Conservation (phyloP, 2,329 filamentous ascomycete genomes). For the Diaporthe vaccinii region DNA sequence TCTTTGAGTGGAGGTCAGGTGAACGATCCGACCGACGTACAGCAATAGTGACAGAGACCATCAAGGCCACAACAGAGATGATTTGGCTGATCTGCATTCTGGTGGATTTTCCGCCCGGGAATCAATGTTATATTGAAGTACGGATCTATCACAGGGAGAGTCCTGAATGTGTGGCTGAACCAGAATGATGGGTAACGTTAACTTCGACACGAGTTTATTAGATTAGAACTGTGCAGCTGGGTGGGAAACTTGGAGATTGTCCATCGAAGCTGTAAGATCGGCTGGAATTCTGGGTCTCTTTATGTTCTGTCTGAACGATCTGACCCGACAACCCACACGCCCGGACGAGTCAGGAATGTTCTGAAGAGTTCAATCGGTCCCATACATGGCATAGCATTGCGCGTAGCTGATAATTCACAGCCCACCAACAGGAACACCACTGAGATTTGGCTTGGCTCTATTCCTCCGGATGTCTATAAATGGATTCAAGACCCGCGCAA, state of each 20-base stretch:
- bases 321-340: neutral
- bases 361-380: neutral
- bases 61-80: neutral
- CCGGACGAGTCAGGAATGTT: neutral
- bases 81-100: constrained; percentile 15
- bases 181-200: neutral
- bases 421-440: neutral
- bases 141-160: neutral
- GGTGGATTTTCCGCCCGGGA: neutral
- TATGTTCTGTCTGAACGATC: neutral
- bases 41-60: constrained; percentile 10
- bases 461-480: neutral
- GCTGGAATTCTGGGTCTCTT: neutral
- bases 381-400: neutral
- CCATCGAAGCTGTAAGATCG: neutral
- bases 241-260: neutral
- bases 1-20: neutral
- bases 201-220: neutral
- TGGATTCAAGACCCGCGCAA: neutral
- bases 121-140: too few relatives aligned
- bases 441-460: neutral
- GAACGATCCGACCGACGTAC: neutral
- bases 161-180: neutral
- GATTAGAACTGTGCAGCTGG: neutral
- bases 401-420: neutral